Conservation (phyloP, 352 stramenopile species). For the Phytophthora meadii region DNA sequence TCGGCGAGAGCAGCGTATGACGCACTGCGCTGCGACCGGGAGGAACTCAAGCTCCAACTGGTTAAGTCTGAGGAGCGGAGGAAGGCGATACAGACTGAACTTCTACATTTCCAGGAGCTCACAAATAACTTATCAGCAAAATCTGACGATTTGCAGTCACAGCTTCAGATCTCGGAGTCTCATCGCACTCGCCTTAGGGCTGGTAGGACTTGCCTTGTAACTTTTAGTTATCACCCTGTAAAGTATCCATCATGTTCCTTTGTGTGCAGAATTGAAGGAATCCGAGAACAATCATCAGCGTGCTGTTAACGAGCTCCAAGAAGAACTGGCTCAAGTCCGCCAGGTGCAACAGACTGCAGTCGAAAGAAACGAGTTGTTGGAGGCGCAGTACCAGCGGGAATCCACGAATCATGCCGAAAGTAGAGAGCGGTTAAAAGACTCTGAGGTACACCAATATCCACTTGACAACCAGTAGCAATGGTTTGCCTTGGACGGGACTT, state of each 20-base stretch:
- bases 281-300: constrained; percentile 40
- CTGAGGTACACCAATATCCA: constrained; percentile 44
- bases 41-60: constrained; percentile 69
- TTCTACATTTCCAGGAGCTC: constrained; percentile 62
- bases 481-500: background rate
- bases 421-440: constrained; percentile 54
- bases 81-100: constrained; percentile 50
- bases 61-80: constrained; percentile 54
- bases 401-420: constrained; percentile 52
- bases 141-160: constrained; percentile 54
- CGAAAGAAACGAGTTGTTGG: constrained; percentile 45
- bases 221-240: background rate
- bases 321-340: constrained; percentile 37
- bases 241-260: background rate
- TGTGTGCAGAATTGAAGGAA: constrained; percentile 48
- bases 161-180: constrained; percentile 57
- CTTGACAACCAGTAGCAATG: background rate
- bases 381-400: constrained; percentile 53
- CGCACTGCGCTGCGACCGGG: constrained; percentile 57
- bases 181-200: constrained; percentile 41
- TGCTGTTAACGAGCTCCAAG: constrained; percentile 38
- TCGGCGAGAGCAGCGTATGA: constrained; percentile 72
- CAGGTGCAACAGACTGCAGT: constrained; percentile 36
- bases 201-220: constrained; percentile 25
- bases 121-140: constrained; percentile 60